phyloP scores from a whole-genome alignment of 208 protist species.

The Vickermania spadyakhi region DNA sequence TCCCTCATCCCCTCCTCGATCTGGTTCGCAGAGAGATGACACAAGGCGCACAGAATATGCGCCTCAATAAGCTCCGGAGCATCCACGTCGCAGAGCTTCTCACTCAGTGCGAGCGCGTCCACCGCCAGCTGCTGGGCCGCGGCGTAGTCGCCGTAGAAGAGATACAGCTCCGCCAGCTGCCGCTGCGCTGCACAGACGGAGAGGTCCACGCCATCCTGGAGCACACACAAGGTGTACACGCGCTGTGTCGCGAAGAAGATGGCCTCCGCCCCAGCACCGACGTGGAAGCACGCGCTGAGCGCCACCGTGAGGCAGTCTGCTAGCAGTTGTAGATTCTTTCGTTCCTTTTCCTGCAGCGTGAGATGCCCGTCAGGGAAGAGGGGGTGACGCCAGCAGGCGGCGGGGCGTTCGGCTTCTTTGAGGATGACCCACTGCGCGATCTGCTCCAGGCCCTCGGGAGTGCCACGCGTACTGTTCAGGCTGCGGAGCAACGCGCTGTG shows the following conservation, averaged over 20 bases:
- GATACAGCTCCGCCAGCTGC: conserved; percentile 31
- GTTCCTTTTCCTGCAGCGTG: conserved; percentile 15
- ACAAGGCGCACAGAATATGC: conserved; percentile 18
- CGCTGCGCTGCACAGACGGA: conserved; percentile 34
- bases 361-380: background rate
- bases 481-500: conserved; percentile 26
- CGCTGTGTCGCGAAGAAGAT: conserved; percentile 44
- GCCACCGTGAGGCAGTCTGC: conserved; percentile 23
- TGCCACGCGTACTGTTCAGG: conserved; percentile 26
- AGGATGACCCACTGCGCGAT: conserved; percentile 21
- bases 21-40: conserved; percentile 13
- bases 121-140: conserved; percentile 25
- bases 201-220: conserved; percentile 27
- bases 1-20: conserved; percentile 13
- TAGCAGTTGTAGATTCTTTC: conserved; percentile 15
- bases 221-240: conserved; percentile 36
- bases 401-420: background rate
- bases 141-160: conserved; percentile 38
- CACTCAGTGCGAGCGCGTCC: conserved; percentile 35
- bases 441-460: conserved; percentile 29
- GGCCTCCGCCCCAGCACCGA: conserved; percentile 25
- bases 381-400: background rate
- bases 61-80: conserved; percentile 25
- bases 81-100: conserved; percentile 22
- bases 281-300: conserved; percentile 23